phyloP scores from a whole-genome alignment of 768 basidiomycete species.

The Favolaschia claudopus region DNA sequence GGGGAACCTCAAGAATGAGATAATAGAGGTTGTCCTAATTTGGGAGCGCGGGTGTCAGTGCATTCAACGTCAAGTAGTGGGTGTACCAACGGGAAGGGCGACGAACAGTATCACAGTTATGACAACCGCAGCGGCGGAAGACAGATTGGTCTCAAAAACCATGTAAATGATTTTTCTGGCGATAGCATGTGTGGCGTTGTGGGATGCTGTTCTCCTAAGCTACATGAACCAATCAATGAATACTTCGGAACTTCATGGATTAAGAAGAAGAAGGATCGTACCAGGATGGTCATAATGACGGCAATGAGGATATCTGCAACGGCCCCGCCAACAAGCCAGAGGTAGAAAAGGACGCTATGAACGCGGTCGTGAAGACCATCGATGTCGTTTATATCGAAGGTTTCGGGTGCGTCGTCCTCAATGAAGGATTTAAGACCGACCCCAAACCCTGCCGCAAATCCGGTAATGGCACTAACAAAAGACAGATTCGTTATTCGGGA shows the following conservation, averaged over 20 bases:
- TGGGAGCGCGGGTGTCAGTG: no score
- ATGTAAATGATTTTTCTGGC: not conserved
- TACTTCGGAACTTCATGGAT: not conserved
- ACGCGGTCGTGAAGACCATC: not conserved
- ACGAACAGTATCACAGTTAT: not conserved
- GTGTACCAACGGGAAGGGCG: not conserved
- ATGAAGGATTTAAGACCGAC: not conserved
- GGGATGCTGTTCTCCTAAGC: not conserved
- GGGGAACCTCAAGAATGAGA: no score
- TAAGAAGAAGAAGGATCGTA: not conserved
- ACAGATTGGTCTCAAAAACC: slow-evolving; percentile 8
- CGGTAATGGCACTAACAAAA: not conserved
- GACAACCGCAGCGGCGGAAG: not conserved
- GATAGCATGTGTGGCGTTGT: not conserved
- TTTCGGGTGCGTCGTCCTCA: no score
- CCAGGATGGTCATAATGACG: slow-evolving; percentile 6
- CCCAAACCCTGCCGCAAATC: slow-evolving; percentile 10
- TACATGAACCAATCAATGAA: not conserved
- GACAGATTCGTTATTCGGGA: not conserved
- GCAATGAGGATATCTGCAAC: slow-evolving; percentile 13
- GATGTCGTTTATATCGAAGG: no score
- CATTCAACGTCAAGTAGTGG: no score
- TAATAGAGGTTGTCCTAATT: no score
- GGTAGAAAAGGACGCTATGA: not conserved
- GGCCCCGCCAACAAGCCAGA: slow-evolving; percentile 1